Base-by-base conservation (phyloP, 768 basidiomycete genomes). In the Lepiota brunneoincarnata region DNA sequence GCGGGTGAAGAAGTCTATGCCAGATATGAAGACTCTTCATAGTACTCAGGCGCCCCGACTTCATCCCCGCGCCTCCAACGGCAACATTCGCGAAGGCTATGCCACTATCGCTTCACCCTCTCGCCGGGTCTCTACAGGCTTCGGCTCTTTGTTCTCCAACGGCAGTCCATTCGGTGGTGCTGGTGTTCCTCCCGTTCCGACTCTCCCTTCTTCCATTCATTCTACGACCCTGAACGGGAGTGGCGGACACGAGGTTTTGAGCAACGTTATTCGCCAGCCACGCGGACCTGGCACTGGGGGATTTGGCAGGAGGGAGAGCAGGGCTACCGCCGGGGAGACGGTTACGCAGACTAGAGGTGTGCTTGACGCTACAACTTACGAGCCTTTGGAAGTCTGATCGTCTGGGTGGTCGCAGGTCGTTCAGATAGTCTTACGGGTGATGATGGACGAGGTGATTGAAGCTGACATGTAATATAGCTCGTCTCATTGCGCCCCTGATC, bases 1-100 rank as follows among this genome's bases (percentile, higher is more conserved):
- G 51, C 86, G 95, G 38, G 84, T 87, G 69, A 98, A 98, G 78
- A 97, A 97, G 73, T 96, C 93, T 20, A 98, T 98, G 97, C 97
- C 97, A 2, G 93, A 98, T 70, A 86, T 98, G 84, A 91, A 91
- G 73, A 88, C 88, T 14, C 71, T 93, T 59, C 91, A 91, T 57
- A 31, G 31, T 9, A 77, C 85, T 15, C 84, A 86, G 62, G 86
- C 87, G 1, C 91, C 89, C 31, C 87, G 91, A 48, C 80, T 93
- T 43, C 83, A 74, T 54, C 86, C 87, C 14, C 87, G 91, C 56
- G 79, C 90, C 15, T 93, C 91, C 43, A 93, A 92, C 67, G 90
- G 91, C 52, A 93, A 93, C 66, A 92, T 93, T 54, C 85, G 91
- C 39, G 81, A 82, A 67, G 90, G 89, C 24, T 93, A 90, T 69